Evolutionary conservation across 176 grass and related monocot species (phyloP).

Genomic region (Oryza coarctata): DNA sequence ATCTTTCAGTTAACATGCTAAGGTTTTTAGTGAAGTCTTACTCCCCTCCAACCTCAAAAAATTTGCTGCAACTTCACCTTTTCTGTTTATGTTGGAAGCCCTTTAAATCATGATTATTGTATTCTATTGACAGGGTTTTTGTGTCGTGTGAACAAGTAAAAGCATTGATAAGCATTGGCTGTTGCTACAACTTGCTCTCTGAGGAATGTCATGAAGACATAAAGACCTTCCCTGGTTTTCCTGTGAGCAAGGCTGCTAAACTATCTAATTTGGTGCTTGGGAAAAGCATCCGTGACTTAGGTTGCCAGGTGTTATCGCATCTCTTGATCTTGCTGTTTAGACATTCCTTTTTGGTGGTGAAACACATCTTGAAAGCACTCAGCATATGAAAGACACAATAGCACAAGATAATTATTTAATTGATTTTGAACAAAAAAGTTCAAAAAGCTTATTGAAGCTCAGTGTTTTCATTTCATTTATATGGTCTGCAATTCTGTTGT

Average conservation of each 20-base stretch:
- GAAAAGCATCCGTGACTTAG: slow-evolving; percentile 85
- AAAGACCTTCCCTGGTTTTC: slow-evolving; percentile 55
- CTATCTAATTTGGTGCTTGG: slow-evolving; percentile 47
- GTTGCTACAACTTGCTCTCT: slow-evolving; percentile 92
- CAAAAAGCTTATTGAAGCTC: neutral
- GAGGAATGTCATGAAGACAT: slow-evolving; percentile 46
- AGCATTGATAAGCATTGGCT: slow-evolving; percentile 72
- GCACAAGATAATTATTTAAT: neutral
- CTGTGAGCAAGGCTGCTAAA: slow-evolving; percentile 76
- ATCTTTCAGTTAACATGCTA: slow-evolving; percentile 98
- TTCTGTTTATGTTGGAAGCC: neutral
- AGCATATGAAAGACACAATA: neutral
- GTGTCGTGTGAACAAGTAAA: slow-evolving; percentile 65
- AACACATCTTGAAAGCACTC: neutral
- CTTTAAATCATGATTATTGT: slow-evolving; percentile 42
- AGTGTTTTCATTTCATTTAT: neutral
- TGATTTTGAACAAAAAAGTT: neutral
- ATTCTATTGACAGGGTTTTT: slow-evolving; percentile 64
- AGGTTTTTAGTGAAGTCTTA: slow-evolving; percentile 45
- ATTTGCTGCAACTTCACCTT: slow-evolving; percentile 6
- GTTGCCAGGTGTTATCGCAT: slow-evolving; percentile 68
- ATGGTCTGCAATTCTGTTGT: neutral
- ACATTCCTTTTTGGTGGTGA: neutral
- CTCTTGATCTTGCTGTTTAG: neutral
- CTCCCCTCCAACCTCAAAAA: slow-evolving; percentile 11